Evolutionary conservation across 495 filamentous ascomycete genomes (phyloP), one percentile per base, ranked within the genome.

Genomic region (Podospora comata): DNA sequence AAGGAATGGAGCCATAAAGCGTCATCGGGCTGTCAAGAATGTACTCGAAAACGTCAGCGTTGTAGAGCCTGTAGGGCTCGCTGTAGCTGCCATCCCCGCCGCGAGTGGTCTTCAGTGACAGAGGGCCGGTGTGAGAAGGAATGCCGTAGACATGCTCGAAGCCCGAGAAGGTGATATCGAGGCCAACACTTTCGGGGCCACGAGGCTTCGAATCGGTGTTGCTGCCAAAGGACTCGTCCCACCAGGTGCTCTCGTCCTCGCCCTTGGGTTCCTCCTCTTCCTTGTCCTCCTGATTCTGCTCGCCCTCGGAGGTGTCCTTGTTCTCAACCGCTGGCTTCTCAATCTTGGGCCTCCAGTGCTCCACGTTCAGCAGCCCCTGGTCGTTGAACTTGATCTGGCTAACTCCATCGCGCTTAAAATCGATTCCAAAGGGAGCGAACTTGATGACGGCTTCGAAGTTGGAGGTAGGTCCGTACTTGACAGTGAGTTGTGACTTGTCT

Each of bases 21-120:
- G 95, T 97, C 95, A 98, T 99, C 2, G 95, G 93, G 78, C 92
- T 97, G 78, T 97, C 90, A 72, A 96, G 87, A 71, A 96, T 90
- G 77, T 99, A 98, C 79, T 99, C 95, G 72, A 99, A 98, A 19
- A 99, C 94, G 77, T 99, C 95, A 7, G 91, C 83, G 75, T 99
- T 99, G 80, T 97, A 98, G 72, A 98, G 77, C 57, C 96, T 87
- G 81, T 99, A 99, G n/a, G 95, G 96, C 54, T 98, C 90, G 20
- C 85, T 82, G 77, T 97, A 93, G 72, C 92, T 90, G 58, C 91
- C 92, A 60, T 89, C 84, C 26, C 93, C 93, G 67, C 94, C 94
- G 23, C 93, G 88, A 44, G 96, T 99, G 77, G 95, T 86, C 78
- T 91, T 94, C 69, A 99, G 82, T 0, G 93, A 92, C 19, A 99